Evolutionary conservation across 1,284 basidiomycete genomes (phyloP), one percentile per base, ranked within the genome.

Genomic region (Irpex sp.): DNA sequence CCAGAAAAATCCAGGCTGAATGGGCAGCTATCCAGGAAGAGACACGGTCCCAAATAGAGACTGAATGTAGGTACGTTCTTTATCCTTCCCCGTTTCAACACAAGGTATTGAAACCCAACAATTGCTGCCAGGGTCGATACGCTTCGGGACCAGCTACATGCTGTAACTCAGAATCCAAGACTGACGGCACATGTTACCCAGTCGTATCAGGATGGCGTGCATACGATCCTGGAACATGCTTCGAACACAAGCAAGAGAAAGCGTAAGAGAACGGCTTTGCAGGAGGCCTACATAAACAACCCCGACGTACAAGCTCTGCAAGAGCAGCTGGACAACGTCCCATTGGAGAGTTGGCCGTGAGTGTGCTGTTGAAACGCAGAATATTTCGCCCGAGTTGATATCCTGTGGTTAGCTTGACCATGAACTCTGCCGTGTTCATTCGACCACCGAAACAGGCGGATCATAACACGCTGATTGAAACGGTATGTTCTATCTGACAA

Each of bases 381-480:
- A 21, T 47, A 16, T 18, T 14, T 42, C 48, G 48, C 37, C 56
- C 10, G 16, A 33, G 35, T 54, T 37, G 63, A 59, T 67, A 18
- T 18, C 28, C 35, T 62, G 53, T 21, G 61, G 57, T 5, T 54
- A 90, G 88, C 58, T 69, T 86, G 54, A 74, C 77, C 37, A 67
- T 77, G 57, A 81, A 82, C 60, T 76, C 87, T 16, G 80, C 80
- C 0, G 71, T 81, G 21, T 90, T 90, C 68, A 82, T 86, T 65
- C 80, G 89, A 28, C 75, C 83, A 7, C 77, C 85, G 21, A 86
- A 80, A 67, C 82, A 83, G 66, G 79, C 86, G 1, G 88, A 91
- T 67, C 79, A 82, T 58, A 91, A 90, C 67, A 80, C 80, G 1
- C 72, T 88, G 5, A 73, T 73, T 5, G 67, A 76, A 54, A 68